A percentile compares a stretch with the other conserved stretches of the same genome.
Evolutionary conservation across 257 asterid genomes (phyloP).

Genomic region (Fraxinus quadrangulata): DNA sequence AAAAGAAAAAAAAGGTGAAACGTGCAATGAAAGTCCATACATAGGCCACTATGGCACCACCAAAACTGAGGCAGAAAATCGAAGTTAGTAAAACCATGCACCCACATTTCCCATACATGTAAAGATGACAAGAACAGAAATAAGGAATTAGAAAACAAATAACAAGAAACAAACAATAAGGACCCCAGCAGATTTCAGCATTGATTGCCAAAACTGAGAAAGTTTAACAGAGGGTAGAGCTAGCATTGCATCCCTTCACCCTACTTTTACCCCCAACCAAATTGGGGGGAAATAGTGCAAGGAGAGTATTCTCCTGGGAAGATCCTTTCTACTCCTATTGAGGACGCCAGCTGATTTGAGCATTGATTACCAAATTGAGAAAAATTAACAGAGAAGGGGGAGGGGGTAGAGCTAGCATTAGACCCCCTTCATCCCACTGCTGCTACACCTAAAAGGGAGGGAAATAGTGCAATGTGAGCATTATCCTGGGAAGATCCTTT

Average conservation of each 20-base stretch:
- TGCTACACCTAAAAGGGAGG: neutral
- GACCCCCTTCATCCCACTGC: neutral
- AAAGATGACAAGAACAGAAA: neutral
- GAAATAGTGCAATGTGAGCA: neutral
- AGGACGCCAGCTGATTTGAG: neutral
- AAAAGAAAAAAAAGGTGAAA: neutral
- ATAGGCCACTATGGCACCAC: neutral
- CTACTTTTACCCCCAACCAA: neutral
- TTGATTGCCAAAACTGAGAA: neutral
- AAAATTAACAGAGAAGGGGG: no score
- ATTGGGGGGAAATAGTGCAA: neutral
- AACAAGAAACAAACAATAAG: neutral
- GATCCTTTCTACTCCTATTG: neutral
- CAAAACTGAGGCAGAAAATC: neutral
- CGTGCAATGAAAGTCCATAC: constrained; percentile 1
- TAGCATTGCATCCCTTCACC: neutral
- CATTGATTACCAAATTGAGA: neutral
- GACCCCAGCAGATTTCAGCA: constrained; percentile 3
- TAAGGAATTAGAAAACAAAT: neutral
- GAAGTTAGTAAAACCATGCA: neutral
- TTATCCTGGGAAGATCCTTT: neutral
- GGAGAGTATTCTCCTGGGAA: neutral
- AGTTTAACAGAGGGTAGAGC: neutral
- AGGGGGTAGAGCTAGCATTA: neutral
- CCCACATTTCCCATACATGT: neutral